Evolutionary conservation across 1,139 yeast genomes (phyloP), one percentile per base, ranked within the genome.

Genomic region (Yamadazyma friedrichii): DNA sequence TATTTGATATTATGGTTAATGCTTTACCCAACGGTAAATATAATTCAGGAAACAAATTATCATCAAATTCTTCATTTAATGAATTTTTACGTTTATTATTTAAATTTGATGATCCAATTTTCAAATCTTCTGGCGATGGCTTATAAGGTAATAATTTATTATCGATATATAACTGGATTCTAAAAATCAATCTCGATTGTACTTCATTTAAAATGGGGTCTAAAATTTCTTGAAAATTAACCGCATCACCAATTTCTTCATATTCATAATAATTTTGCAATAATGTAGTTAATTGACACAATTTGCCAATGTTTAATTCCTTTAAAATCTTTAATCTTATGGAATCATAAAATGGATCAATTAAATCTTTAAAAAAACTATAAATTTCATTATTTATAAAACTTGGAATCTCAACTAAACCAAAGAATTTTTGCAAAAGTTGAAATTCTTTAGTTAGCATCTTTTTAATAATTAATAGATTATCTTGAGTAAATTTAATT

Each of bases 1-100:
- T 84, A 54, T 81, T 86, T 17, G 91, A 83, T 28, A 91, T 65
- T 12, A 91, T 64, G 0, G 86, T 75, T 33, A 89, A 65, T 0
- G 96, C 84, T 43, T 78, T 80, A 2, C 80, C 77, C 41, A 91
- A 70, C 1, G 97, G 96, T 9, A 88, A 80, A 56, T 86, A 89
- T 55, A 84, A 74, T 12, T 74, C 78, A 12, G 71, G 66, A 45
- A 76, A 69, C 47, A 75, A 54, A 42, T 73, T 67, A 3, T 66
- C 73, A 8, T 59, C 54, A 40, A 63, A 64, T 31, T 71, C 76
- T 4, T 56, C 53, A 42, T 67, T 69, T 13, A 70, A 49, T 0
- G 46, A 46, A 44, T 49, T 54, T 27, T 39, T 46, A 4, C 40
- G 32, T 46, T 81, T 69, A 8, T 40, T 32, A 46, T 81, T 70